These are phyloP conservation scores for Psilocybe mexicana DNA, from an alignment of 1,284 basidiomycete species.

Conservation along the genomic window DNA sequence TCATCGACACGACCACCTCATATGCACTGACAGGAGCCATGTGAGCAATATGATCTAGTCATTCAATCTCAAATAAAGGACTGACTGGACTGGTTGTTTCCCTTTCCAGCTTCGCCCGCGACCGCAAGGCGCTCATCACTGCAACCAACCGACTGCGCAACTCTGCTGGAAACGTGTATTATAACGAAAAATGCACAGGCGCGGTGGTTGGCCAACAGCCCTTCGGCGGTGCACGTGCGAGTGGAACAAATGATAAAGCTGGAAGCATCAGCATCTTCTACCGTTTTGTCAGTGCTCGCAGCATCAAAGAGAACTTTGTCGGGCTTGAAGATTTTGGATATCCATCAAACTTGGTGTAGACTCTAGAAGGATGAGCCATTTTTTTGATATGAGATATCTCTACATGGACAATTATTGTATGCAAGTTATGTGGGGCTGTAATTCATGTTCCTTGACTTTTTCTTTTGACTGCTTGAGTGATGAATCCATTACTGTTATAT, in stretches of 20 bases:
- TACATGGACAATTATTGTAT: too few species aligned
- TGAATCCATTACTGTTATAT: not conserved
- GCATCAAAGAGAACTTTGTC: slow-evolving; percentile 96
- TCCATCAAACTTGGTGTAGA: slow-evolving; percentile 80
- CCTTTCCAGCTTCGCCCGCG: slow-evolving; percentile 69
- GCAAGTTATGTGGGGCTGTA: too few species aligned
- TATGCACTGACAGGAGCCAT: slow-evolving; percentile 93
- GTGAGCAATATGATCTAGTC: slow-evolving; percentile 44
- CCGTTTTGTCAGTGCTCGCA: slow-evolving; percentile 86
- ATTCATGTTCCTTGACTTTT: too few species aligned
- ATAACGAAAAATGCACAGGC: slow-evolving; percentile 96
- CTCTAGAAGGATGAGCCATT: not conserved
- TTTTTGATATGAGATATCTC: not conserved
- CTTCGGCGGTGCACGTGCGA: slow-evolving; percentile 91
- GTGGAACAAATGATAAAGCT: slow-evolving; percentile 98
- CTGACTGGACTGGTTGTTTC: not conserved
- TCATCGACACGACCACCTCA: slow-evolving; percentile 85
- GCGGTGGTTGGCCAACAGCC: slow-evolving; percentile 97
- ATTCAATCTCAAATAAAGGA: slow-evolving; percentile 5
- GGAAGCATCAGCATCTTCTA: slow-evolving; percentile 91
- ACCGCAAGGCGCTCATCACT: slow-evolving; percentile 74
- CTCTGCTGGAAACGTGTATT: slow-evolving; percentile 90
- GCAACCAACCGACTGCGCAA: slow-evolving; percentile 83
- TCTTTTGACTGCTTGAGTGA: too few species aligned
- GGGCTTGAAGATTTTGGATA: slow-evolving; percentile 77